A percentile compares a stretch with the other conserved stretches of the same genome.
These are phyloP conservation scores for Nepenthes gracilis DNA, from an alignment of 148 eudicot genomes.

Conservation along the genomic window DNA sequence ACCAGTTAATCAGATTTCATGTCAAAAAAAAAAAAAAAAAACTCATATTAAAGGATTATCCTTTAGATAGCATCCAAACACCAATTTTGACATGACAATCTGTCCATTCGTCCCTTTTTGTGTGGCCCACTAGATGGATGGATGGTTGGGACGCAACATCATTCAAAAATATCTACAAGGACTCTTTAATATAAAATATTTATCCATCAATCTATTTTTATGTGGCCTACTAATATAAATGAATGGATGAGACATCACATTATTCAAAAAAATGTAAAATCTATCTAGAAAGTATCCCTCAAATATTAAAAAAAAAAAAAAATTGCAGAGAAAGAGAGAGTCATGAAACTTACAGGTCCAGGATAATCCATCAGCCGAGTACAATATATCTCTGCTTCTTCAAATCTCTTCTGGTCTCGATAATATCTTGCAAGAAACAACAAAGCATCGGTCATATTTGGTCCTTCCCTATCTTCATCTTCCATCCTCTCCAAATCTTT, in stretches of 20 bases:
- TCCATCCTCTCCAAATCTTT: constrained; percentile 98
- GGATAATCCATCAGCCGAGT: constrained; percentile 81
- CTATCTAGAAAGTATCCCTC: neutral
- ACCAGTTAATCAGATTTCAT: neutral
- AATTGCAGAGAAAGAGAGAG: neutral
- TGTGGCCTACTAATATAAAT: no score
- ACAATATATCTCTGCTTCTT: constrained; percentile 90
- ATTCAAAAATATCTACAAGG: neutral
- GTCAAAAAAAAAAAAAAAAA: neutral
- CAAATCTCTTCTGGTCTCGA: constrained; percentile 55
- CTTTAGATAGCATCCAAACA: no score
- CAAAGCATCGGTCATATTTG: constrained; percentile 78
- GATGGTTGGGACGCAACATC: neutral
- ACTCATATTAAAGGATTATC: no score
- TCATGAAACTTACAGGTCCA: constrained; percentile 67
- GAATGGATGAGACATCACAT: no score
- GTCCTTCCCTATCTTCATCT: constrained; percentile 84
- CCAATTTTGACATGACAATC: no score
- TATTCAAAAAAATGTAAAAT: neutral
- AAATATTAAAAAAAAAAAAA: neutral
- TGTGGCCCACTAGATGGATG: no score
- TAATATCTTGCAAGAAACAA: constrained; percentile 67
- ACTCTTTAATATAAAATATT: no score
- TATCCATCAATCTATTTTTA: no score
- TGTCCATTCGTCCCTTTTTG: no score